Evolutionary conservation across 441 rosid species (phyloP).

Genomic region (Brassica hybrid): DNA sequence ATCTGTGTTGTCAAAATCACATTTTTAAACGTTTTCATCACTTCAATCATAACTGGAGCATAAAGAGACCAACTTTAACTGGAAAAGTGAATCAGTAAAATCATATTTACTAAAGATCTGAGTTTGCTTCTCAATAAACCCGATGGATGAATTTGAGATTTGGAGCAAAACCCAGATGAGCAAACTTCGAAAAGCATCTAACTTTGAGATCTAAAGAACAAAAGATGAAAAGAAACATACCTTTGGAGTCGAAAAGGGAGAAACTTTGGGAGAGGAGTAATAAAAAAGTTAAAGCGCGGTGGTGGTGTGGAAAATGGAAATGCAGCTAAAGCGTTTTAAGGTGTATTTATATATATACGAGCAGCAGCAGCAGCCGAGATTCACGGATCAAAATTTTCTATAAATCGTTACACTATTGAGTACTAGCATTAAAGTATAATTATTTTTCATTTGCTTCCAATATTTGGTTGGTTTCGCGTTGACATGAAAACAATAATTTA

Average conservation of each 20-base stretch:
- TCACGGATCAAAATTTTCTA: constrained; percentile 21
- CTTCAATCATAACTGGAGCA: no score
- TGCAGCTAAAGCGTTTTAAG: constrained; percentile 5
- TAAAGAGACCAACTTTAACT: no score
- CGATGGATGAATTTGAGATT: constrained; percentile 10
- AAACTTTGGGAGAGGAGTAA: constrained; percentile 27
- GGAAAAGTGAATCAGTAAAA: no score
- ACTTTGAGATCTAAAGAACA: constrained; percentile 26
- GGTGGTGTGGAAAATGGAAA: background rate
- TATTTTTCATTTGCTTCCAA: background rate
- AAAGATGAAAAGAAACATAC: constrained; percentile 7
- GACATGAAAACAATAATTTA: background rate
- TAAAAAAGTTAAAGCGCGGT: constrained; percentile 15
- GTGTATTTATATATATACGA: background rate
- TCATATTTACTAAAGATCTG: no score
- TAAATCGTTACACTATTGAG: background rate
- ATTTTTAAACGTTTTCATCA: background rate
- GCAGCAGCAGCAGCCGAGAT: background rate
- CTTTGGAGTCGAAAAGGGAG: constrained; percentile 24
- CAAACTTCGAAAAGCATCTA: constrained; percentile 17
- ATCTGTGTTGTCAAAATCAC: constrained; percentile 23
- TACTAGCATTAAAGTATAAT: background rate
- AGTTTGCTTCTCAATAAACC: background rate
- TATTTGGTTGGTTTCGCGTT: background rate
- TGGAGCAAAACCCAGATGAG: constrained; percentile 26